Conservation (phyloP, 768 basidiomycete genomes). For the Tylopilus sp. region DNA sequence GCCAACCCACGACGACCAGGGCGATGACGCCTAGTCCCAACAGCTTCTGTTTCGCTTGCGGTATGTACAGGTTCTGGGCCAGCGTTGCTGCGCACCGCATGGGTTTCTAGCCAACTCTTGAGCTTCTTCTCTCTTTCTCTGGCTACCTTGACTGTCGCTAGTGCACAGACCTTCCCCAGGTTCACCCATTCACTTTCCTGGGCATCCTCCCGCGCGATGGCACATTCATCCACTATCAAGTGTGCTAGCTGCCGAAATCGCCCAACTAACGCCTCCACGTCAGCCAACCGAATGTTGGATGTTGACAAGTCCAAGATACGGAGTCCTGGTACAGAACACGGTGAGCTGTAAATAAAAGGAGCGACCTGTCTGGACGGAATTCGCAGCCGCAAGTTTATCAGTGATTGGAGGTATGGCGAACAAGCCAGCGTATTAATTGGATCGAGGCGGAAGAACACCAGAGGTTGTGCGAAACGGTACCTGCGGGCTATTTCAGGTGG, state of each 20-base stretch:
- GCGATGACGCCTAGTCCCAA: constrained; percentile 22
- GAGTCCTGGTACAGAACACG: constrained; percentile 41
- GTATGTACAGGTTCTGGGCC: neutral
- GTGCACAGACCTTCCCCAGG: constrained; percentile 59
- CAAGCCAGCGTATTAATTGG: constrained; percentile 45
- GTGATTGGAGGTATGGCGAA: constrained; percentile 40
- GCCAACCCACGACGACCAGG: constrained; percentile 62
- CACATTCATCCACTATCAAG: constrained; percentile 69
- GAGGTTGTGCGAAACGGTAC: constrained; percentile 71
- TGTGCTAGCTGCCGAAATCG: constrained; percentile 53
- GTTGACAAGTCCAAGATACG: constrained; percentile 76
- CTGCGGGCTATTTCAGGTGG: constrained; percentile 34
- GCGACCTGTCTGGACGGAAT: constrained; percentile 66
- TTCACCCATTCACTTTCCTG: constrained; percentile 56
- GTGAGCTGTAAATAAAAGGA: constrained; percentile 34
- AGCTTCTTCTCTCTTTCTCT: constrained; percentile 66
- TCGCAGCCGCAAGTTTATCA: constrained; percentile 62
- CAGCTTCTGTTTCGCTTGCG: constrained; percentile 1
- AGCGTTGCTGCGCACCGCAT: constrained; percentile 5
- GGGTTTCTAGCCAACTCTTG: constrained; percentile 46
- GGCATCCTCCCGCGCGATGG: constrained; percentile 47
- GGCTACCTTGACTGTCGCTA: constrained; percentile 57
- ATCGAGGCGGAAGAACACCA: constrained; percentile 79
- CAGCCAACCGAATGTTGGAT: constrained; percentile 49
- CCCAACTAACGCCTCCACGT: constrained; percentile 53